A percentile compares a stretch with the other conserved stretches of the same genome.
Evolutionary conservation across 164 flowering plant genomes (phyloP).

Genomic region (Aristolochia californica): DNA sequence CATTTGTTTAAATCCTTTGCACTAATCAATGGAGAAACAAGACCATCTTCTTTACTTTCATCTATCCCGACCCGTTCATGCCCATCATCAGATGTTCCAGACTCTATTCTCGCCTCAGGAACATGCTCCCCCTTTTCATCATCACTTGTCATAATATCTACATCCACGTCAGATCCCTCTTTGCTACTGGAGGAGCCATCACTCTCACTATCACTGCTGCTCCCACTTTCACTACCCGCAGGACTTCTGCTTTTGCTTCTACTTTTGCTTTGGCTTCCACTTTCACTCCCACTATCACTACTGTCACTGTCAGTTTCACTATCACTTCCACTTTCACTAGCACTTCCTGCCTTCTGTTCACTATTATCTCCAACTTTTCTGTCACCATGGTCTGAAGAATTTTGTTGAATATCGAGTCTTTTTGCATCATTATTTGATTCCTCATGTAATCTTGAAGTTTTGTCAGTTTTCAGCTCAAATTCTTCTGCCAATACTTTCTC

Average conservation of each 20-base stretch:
- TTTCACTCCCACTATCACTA: constrained; percentile 56
- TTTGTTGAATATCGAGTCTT: constrained; percentile 26
- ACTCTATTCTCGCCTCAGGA: constrained; percentile 14
- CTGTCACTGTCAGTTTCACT: constrained; percentile 49
- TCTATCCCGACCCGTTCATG: constrained; percentile 20
- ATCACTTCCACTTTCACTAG: constrained; percentile 70
- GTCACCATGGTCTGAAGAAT: constrained; percentile 42
- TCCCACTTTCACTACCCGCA: constrained; percentile 57
- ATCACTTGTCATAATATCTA: constrained; percentile 81
- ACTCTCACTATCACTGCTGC: constrained; percentile 87
- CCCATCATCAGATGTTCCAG: constrained; percentile 19
- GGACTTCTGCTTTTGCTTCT: constrained; percentile 51
- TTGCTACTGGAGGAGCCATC: constrained; percentile 83
- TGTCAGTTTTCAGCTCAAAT: constrained; percentile 23
- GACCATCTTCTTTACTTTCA: constrained; percentile 29
- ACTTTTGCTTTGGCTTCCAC: constrained; percentile 44
- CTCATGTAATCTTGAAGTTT: constrained; percentile 22
- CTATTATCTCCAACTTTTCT: constrained; percentile 39
- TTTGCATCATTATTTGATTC: constrained; percentile 25
- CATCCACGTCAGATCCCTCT: constrained; percentile 90
- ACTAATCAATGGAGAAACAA: constrained; percentile 7
- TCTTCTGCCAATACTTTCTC: constrained; percentile 23
- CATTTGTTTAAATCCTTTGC: constrained; percentile 1
- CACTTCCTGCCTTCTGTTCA: constrained; percentile 51
- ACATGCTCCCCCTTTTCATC: constrained; percentile 56